A percentile compares a stretch with the other conserved stretches of the same genome.
These are phyloP conservation scores for Teunomyces cretensis DNA, from an alignment of 805 yeast species.

Conservation along the genomic window DNA sequence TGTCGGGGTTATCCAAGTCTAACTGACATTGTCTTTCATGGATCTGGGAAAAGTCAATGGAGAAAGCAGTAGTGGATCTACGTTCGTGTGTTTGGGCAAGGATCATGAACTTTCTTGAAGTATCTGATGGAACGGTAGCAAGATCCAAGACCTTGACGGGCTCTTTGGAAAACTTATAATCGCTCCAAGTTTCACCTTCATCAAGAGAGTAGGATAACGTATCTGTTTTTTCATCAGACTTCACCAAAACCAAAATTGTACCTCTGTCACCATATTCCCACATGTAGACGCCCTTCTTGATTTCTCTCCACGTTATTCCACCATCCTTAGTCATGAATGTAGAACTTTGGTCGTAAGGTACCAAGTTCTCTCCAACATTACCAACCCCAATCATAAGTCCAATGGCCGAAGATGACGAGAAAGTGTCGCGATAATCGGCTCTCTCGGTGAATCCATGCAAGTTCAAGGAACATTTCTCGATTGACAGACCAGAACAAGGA, in stretches of 20 bases:
- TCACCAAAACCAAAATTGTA: slow-evolving; percentile 72
- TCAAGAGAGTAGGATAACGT: slow-evolving; percentile 66
- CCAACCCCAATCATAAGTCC: slow-evolving; percentile 94
- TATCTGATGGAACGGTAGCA: slow-evolving; percentile 89
- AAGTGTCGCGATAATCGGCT: slow-evolving; percentile 77
- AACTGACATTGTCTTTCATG: slow-evolving; percentile 41
- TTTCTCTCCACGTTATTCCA: slow-evolving; percentile 84
- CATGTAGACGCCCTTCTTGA: slow-evolving; percentile 69
- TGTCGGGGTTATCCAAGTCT: slow-evolving; percentile 40
- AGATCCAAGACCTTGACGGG: slow-evolving; percentile 64
- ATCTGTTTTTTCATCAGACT: slow-evolving; percentile 58
- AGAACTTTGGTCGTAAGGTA: slow-evolving; percentile 50
- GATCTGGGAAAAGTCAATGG: slow-evolving; percentile 38
- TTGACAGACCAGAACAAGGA: slow-evolving; percentile 48
- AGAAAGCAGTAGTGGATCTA: slow-evolving; percentile 40
- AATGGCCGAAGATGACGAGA: slow-evolving; percentile 82
- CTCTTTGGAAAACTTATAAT: slow-evolving; percentile 58
- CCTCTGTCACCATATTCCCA: slow-evolving; percentile 99
- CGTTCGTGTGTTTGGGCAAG: slow-evolving; percentile 48
- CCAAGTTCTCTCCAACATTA: slow-evolving; percentile 71
- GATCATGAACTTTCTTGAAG: slow-evolving; percentile 74
- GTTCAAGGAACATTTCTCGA: slow-evolving; percentile 73
- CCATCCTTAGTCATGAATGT: slow-evolving; percentile 88
- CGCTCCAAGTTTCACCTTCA: slow-evolving; percentile 77
- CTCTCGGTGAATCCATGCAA: slow-evolving; percentile 91